These are phyloP conservation scores for Striga hermonthica DNA, from an alignment of 305 asterid genomes.

Conservation along the genomic window DNA sequence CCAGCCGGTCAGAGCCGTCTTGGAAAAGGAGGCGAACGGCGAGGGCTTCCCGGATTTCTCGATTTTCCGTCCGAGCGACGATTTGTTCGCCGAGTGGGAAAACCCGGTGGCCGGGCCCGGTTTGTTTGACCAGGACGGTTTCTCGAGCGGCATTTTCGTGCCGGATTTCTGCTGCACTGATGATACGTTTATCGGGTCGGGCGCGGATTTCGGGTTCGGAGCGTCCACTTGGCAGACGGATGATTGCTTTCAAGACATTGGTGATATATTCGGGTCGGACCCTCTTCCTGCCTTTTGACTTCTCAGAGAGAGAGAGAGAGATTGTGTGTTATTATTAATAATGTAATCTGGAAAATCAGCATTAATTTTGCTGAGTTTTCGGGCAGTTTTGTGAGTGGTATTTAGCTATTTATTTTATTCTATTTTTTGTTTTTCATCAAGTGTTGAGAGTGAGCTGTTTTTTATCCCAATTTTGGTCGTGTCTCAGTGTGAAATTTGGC, in stretches of 20 bases:
- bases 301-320: too few relatives aligned
- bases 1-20: constrained; percentile 22
- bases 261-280: constrained; percentile 87
- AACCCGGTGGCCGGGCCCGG: too few relatives aligned
- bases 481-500: too few relatives aligned
- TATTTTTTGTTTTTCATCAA: too few relatives aligned
- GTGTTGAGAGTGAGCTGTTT: too few relatives aligned
- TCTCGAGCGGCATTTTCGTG: constrained; percentile 42
- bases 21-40: constrained; percentile 22
- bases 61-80: constrained; percentile 40
- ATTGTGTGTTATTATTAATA: too few relatives aligned
- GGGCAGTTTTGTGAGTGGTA: too few relatives aligned
- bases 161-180: constrained; percentile 35
- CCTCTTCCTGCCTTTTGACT: constrained; percentile 47
- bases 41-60: constrained; percentile 41
- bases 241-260: constrained; percentile 59
- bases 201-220: constrained; percentile 42
- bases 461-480: too few relatives aligned
- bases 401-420: too few relatives aligned
- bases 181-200: constrained; percentile 45
- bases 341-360: too few relatives aligned
- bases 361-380: too few relatives aligned
- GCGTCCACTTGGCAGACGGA: constrained; percentile 44
- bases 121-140: constrained; percentile 38
- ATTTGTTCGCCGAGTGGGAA: constrained; percentile 33